Evolutionary conservation across 257 asterid species (phyloP), one percentile per base, ranked within the genome.

Genomic region (Gynochthodes officinalis): DNA sequence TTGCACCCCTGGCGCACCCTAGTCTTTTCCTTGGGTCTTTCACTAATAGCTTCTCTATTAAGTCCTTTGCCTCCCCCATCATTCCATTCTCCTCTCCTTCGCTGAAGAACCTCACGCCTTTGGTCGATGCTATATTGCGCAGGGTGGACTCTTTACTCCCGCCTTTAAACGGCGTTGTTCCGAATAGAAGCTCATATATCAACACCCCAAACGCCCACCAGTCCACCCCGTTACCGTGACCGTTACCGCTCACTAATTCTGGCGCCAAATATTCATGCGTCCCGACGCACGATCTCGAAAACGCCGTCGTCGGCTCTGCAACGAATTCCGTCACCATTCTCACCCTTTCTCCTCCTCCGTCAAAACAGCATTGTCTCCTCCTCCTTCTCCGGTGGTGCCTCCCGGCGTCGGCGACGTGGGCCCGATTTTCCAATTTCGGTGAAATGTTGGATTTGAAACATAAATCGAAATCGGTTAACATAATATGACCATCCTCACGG

Each of bases 191-290:
- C 70, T 93, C 98, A 71, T 87, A 93, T 0, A 90, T 73, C 75
- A 93, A 71, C 0, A 93, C 87, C 70, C 98, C 97, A 32, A 93
- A 90, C 0, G 96, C 98, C 97, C 98, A 93, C 98, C 97, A 93
- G 60, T 93, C 98, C 1, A 93, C 98, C 0, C 98, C 96, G 79
- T 88, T 93, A 0, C 98, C 96, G 76, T 90, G 97, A 25, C 98
- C 98, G 82, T 74, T 74, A 0, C 97, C 93, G 70, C 63, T 48
- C 0, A 93, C 87, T 13, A 93, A 4, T 80, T 93, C 97, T 67
- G 98, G 97, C 59, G 96, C 90, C 13, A 93, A 48, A 73, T 93
- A 93, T 81, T 93, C 98, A 66, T 90, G 98, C 4, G 97, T 90
- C 1, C 97, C 97, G 1, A 93, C 97, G 68, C 97, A 90, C 6